A percentile compares a stretch with the other conserved stretches of the same genome.
Evolutionary conservation across 495 filamentous ascomycete genomes (phyloP).

Genomic region (Glonium stellatum): DNA sequence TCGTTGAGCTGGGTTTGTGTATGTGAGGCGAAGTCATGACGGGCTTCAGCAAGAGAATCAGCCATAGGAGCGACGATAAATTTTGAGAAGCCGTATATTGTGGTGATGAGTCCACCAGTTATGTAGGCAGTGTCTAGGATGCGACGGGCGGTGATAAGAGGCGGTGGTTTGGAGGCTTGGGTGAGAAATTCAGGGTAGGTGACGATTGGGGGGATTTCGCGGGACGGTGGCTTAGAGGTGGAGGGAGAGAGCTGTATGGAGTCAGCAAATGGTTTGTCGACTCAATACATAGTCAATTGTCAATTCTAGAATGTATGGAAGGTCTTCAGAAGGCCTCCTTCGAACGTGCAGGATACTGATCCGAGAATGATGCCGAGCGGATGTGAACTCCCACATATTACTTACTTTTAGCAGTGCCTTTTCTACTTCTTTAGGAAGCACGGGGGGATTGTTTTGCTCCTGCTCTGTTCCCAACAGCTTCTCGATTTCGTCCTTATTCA

Average conservation of each 20-base stretch:
- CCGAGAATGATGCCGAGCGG: no score
- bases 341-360: no score
- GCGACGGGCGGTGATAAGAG: conserved; percentile 67
- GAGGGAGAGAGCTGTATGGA: conserved; percentile 24
- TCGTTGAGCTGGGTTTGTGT: conserved; percentile 56
- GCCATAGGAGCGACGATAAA: conserved; percentile 81
- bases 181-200: conserved; percentile 94
- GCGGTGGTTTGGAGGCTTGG: conserved; percentile 57
- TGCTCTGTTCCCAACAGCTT: conserved; percentile 47
- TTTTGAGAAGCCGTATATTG: conserved; percentile 74
- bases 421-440: conserved; percentile 12
- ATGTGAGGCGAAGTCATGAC: conserved; percentile 69
- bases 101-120: conserved; percentile 59
- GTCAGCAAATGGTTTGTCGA: conserved; percentile 3
- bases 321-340: no score
- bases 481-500: conserved; percentile 60
- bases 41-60: conserved; percentile 61
- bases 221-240: conserved; percentile 5
- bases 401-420: conserved; percentile 18
- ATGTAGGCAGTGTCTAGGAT: conserved; percentile 74
- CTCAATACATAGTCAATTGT: background rate
- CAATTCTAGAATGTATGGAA: background rate
- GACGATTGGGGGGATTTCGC: conserved; percentile 75
- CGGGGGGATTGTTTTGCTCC: background rate
- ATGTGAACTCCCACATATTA: background rate